Base-by-base conservation (phyloP, 129 eudicot species). In the Cynara cardunculus region DNA sequence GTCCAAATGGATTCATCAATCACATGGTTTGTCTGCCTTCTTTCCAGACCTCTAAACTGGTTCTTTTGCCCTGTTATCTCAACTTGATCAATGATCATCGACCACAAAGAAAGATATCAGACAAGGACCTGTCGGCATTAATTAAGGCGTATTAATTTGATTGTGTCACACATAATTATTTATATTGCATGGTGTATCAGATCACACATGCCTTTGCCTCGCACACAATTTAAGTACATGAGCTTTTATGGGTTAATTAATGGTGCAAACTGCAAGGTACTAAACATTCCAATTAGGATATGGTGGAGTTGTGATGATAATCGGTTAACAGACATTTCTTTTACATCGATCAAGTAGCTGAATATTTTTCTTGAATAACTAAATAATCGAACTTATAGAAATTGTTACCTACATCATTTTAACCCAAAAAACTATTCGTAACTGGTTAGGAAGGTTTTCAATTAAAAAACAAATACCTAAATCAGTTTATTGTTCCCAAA, bases 61-160 rank as follows among this genome's bases (percentile, higher is more conserved):
- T 49, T 49, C 13, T 5, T 49, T 74, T 49, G 61, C 41, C 69
- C 56, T 28, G 21, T 35, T 28, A 1, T 16, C 5, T 49, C 34
- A 70, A 72, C 71, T 39, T 69, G 25, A 83, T 66, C 74, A 69
- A 71, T 49, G 76, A 44, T 82, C 78, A 78, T 82, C 78, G 72
- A 71, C 22, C 69, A 53, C 5, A 72, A 41, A 39, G 34, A 30
- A n/a, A 13, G 18, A 11, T 72, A 37, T 35, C 14, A 21, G 75
- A 32, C 75, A 2, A 11, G 25, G 7, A 74, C 35, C 68, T 13
- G 37, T 9, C 14, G 28, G 39, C 3, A 3, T 74, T 44, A 7
- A 3, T 74, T 44, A 7, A 74, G 56, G 18, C 56, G 18, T 44
- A 12, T 44, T 44, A 10, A 8, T 37, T 37, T 9, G 24, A 28